phyloP scores from a whole-genome alignment of 2,329 filamentous ascomycete genomes.

The Pseudopithomyces chartarum region DNA sequence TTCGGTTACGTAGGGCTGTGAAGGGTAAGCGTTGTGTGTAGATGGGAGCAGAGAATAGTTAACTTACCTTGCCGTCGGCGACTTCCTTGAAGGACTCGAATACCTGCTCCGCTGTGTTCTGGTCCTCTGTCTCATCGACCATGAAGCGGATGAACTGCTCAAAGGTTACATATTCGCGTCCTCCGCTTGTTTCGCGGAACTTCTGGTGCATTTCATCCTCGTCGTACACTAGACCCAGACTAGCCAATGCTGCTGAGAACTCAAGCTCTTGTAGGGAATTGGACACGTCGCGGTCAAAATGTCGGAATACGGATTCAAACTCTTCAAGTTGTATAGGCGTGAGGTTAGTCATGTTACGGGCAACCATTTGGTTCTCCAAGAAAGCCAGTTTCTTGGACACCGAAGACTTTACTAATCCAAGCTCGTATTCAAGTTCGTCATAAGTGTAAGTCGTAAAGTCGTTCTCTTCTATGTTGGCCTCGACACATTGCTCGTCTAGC shows the following conservation, averaged over 20 bases:
- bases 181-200: slow-evolving; percentile 84
- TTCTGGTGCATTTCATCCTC: slow-evolving; percentile 98
- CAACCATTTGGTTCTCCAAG: slow-evolving; percentile 97
- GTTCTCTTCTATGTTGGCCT: slow-evolving; percentile 99
- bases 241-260: slow-evolving; percentile 94
- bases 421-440: slow-evolving; percentile 92
- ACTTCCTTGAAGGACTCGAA: slow-evolving; percentile 98
- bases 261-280: slow-evolving; percentile 93
- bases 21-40: slow-evolving; percentile 14
- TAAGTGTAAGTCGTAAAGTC: slow-evolving; percentile 99
- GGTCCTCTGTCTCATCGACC: slow-evolving; percentile 98
- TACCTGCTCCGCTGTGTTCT: slow-evolving; percentile 97
- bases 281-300: slow-evolving; percentile 92
- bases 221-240: slow-evolving; percentile 91
- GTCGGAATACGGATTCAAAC: slow-evolving; percentile 96
- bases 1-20: slow-evolving; percentile 89
- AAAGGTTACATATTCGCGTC: slow-evolving; percentile 82
- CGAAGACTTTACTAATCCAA: slow-evolving; percentile 86
- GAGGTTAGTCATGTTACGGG: slow-evolving; percentile 96
- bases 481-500: slow-evolving; percentile 85
- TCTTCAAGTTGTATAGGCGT: slow-evolving; percentile 98
- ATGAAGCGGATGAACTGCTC: slow-evolving; percentile 99
- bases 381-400: slow-evolving; percentile 97
- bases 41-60: slow-evolving; percentile 17
- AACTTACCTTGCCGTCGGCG: slow-evolving; percentile 82